Evolutionary conservation across 169 alveolate genomes (phyloP), one percentile per base, ranked within the genome.

Genomic region (Cryptosporidium ubiquitum): DNA sequence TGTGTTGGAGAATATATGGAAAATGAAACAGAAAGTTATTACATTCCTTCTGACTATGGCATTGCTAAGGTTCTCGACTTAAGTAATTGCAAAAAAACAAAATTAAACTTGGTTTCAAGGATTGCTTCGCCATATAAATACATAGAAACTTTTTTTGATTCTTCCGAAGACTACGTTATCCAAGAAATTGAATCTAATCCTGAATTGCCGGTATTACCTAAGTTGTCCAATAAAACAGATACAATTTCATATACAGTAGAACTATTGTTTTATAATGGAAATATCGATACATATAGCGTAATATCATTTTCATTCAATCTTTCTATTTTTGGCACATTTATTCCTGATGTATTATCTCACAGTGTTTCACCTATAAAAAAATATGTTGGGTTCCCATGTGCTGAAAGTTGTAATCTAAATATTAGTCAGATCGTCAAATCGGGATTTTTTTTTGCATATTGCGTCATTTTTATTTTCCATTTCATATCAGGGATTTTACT

Each of bases 301-400:
- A 6, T 79, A n/a, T 40, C 55, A 29, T 79, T 61, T 33, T 42
- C 73, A 23, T 79, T 79, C 18, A 61, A 61, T 20, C 49, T 79
- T 26, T 61, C 89, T 3, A 61, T 23, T 14, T 79, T 79, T 61
- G 89, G 89, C 10, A 61, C 71, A 58, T 79, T 58, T 44, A 40
- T 58, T 12, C 31, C 61, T 23, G 74, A 79, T 35, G 55, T 64
- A 42, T 57, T 40, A 44, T 79, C 75, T 40, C 75, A 64, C 40
- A 79, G 79, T 35, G 89, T 79, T 33, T 58, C 89, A 23, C 74
- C 89, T 12, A 79, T 79, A n/a, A 79, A 79, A 60, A 61, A 58
- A 64, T 61, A 31, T 20, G 61, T 79, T 20, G 89, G 89, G 9
- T 79, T 79, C 10, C 89, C 89, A 44, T 79, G 89, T 35, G 18